Base-by-base conservation (phyloP, 78 protist genomes). In the Dictyostelium purpureum region DNA sequence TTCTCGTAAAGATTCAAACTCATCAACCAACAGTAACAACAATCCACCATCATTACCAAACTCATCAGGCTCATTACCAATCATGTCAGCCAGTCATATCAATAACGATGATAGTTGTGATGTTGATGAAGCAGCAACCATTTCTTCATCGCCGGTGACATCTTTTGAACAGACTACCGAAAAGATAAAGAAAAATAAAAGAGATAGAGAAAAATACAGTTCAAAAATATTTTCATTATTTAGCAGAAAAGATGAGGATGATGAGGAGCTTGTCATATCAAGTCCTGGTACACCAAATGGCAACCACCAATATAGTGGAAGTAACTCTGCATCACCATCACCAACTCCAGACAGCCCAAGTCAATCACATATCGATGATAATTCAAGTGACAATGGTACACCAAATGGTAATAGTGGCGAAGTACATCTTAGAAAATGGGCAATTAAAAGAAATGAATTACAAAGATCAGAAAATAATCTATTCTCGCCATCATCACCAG, bases 381-480 rank as follows among this genome's bases (percentile, higher is more conserved):
- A 31, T 31, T 14, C n/a, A 14, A 28, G n/a, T 12, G 18, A 63
- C 33, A 33, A 33, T 63, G 71, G 71, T 63, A n/a, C n/a, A n/a
- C n/a, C n/a, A n/a, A n/a, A n/a, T n/a, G 66, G 66, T 26, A 57
- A 28, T 7, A 65, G n/a, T 35, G 74, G 76, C 43, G 83, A 77
- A 11, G 54, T 28, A 21, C 92, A 70, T 43, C 59, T 85, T 7
- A 70, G 92, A 73, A 85, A 85, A 74, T 85, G 92, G 92, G 92
- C 82, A 31, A 85, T 85, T 33, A 85, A 73, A 31, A 42, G 92
- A 47, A 73, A 73, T 61, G 92, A 85, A 33, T 26, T 73, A 24
- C 28, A 40, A n/a, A 61, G 28, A 19, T 47, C 70, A 31, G 66
- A 85, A 51, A 49, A 49, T 16, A 66, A 85, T 35, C 47, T 85